A percentile compares a stretch with the other conserved stretches of the same genome.
Conservation (phyloP, 1,284 basidiomycete species). For the Puccinia coronata region DNA sequence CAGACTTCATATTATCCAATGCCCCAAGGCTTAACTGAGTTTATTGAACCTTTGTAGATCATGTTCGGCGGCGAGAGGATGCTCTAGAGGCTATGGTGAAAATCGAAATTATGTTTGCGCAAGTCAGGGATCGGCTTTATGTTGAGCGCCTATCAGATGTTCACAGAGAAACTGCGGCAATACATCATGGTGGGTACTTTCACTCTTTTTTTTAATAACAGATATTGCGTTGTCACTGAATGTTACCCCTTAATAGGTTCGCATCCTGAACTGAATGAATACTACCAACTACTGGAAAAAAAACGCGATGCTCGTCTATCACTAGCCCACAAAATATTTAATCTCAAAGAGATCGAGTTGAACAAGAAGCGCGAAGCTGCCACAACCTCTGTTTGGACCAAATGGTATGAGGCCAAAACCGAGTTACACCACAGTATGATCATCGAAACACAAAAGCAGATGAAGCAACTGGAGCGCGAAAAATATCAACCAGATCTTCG, state of each 20-base stretch:
- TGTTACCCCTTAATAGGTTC: conserved; percentile 19
- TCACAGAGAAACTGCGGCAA: conserved; percentile 63
- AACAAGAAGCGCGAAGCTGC: conserved; percentile 47
- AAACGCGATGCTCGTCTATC: conserved; percentile 45
- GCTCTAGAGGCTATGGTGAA: conserved; percentile 63
- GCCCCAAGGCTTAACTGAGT: background rate
- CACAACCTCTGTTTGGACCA: conserved; percentile 46
- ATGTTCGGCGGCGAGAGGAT: conserved; percentile 55
- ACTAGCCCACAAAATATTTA: conserved; percentile 47
- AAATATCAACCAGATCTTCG: conserved; percentile 46
- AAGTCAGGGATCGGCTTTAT: conserved; percentile 64
- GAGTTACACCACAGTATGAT: conserved; percentile 42
- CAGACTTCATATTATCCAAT: conserved; percentile 4
- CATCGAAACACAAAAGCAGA: conserved; percentile 30
- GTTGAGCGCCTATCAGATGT: conserved; percentile 65
- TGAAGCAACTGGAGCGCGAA: conserved; percentile 44
- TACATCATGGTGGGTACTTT: conserved; percentile 61
- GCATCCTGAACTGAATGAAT: conserved; percentile 49
- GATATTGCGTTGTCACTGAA: background rate
- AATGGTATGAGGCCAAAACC: conserved; percentile 47
- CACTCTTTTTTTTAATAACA: background rate
- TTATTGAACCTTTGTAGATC: conserved; percentile 32
- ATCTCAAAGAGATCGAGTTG: conserved; percentile 46
- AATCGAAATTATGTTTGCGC: conserved; percentile 65
- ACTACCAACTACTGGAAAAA: conserved; percentile 41